A percentile compares a stretch with the other conserved stretches of the same genome.
Conservation (phyloP, 2,329 filamentous ascomycete genomes). For the Botrytis hyacinthi region DNA sequence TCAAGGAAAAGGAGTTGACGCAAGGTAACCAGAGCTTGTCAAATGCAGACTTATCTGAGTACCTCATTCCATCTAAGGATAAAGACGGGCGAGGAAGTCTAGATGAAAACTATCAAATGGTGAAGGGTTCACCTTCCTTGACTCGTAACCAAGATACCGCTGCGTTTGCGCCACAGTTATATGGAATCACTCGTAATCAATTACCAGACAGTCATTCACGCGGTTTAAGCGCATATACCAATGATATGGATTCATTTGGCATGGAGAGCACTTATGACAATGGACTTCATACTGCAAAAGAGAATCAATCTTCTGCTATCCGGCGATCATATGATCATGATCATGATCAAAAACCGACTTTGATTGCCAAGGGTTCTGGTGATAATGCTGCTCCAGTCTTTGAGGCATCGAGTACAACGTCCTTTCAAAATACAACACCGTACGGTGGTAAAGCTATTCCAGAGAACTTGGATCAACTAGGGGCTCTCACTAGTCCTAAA, state of each 20-base stretch:
- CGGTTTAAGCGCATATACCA: background rate
- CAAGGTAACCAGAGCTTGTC: background rate
- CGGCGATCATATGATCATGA: background rate
- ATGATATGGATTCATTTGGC: background rate
- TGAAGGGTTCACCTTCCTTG: background rate
- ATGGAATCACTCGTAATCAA: background rate
- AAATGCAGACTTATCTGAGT: background rate
- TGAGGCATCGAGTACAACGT: background rate
- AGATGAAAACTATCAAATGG: too few relatives aligned
- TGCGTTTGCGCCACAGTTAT: background rate
- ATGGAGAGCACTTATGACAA: background rate
- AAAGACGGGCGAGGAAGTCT: background rate
- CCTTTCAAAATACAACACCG: background rate
- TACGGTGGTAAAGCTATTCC: background rate
- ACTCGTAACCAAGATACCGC: background rate
- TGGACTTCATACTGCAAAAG: background rate
- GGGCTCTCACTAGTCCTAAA: background rate
- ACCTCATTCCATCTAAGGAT: background rate
- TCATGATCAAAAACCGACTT: too few relatives aligned
- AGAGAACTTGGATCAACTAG: background rate
- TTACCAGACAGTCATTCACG: constrained; percentile 3
- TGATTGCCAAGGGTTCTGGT: background rate
- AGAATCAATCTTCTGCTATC: background rate
- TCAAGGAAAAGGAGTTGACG: constrained; percentile 4
- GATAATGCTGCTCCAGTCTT: background rate